Evolutionary conservation across 768 basidiomycete genomes (phyloP), one percentile per base, ranked within the genome.

Genomic region (Steccherinum ochraceum): DNA sequence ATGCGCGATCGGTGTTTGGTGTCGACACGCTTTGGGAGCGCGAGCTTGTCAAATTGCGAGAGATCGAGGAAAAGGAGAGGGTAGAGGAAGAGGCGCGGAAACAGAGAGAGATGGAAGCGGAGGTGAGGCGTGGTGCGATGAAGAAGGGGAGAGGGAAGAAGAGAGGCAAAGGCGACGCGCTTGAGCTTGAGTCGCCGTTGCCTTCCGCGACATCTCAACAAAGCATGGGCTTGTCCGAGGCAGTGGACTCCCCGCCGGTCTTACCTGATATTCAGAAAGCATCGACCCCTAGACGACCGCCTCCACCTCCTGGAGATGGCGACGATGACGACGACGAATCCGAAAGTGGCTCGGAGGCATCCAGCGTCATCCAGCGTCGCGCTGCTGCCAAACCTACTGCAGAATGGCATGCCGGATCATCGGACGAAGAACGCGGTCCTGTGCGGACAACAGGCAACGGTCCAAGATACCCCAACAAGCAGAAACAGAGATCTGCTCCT

Each of bases 1-100:
- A 69, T 40, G 78, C 76, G 35, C 80, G 78, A 51, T 93, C 92
- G n/a, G 90, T 94, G 10, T 96, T 95, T 60, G 93, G 93, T 2
- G 86, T 89, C 1, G 93, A 96, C 65, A 87, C 86, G n/a, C 60
- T 95, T 10, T 95, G 93, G 93, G 87, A 94, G 61, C 76, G 81
- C 39, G 93, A 96, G 67, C 78, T 93, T 74, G 79, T 68, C 16
- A 95, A 89, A 64, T 71, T 95, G 48, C 79, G 79, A 55, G 74
- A 81, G 53, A 88, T 93, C 0, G 85, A 95, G 64, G 83, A 80
- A 12, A 64, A 60, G 47, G 92, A 93, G 62, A 75, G 70, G 50
- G 63, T 59, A 11, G 83, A 81, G 51, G 76, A 74, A n/a, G 79
- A 80, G 52, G 77, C 72, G 26, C 73, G 69, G 48, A 70, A 60